phyloP scores from a whole-genome alignment of 2,329 filamentous ascomycete species.

The Penicillium sp. region DNA sequence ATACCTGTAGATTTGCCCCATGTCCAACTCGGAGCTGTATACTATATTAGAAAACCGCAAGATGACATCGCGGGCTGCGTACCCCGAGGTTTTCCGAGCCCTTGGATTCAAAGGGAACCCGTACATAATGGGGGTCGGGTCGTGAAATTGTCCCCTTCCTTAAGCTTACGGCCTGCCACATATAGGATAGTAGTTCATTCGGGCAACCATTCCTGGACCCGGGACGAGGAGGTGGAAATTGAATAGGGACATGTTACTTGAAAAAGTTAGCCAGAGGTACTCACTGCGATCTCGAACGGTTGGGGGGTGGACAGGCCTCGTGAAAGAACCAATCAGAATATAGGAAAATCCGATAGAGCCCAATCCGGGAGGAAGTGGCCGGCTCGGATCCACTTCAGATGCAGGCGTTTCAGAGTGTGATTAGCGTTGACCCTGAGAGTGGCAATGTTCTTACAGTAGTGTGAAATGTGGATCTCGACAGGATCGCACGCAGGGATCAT shows the following conservation, averaged over 20 bases:
- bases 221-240: not conserved
- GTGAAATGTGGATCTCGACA: slow-evolving; percentile 23
- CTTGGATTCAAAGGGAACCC: not conserved
- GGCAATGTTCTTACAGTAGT: slow-evolving; percentile 30
- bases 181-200: not conserved
- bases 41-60: not conserved
- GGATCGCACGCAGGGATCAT: slow-evolving; percentile 35
- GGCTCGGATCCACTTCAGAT: slow-evolving; percentile 12
- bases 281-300: slow-evolving; percentile 16
- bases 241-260: not conserved
- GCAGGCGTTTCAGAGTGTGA: slow-evolving; percentile 31
- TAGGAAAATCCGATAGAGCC: not conserved
- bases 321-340: not conserved
- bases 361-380: slow-evolving; percentile 5
- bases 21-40: not conserved
- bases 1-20: not conserved
- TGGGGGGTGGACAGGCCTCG: slow-evolving; percentile 3
- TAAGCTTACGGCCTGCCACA: slow-evolving; percentile 1
- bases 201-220: not conserved
- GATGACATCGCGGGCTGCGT: not conserved
- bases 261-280: not conserved
- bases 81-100: not conserved
- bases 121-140: slow-evolving; percentile 1
- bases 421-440: slow-evolving; percentile 34
- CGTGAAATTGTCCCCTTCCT: not conserved